Percentiles rank a stretch among this genome's conserved stretches.
Conservation (phyloP, 2,329 filamentous ascomycete genomes). For the Bipolaris bicolor region DNA sequence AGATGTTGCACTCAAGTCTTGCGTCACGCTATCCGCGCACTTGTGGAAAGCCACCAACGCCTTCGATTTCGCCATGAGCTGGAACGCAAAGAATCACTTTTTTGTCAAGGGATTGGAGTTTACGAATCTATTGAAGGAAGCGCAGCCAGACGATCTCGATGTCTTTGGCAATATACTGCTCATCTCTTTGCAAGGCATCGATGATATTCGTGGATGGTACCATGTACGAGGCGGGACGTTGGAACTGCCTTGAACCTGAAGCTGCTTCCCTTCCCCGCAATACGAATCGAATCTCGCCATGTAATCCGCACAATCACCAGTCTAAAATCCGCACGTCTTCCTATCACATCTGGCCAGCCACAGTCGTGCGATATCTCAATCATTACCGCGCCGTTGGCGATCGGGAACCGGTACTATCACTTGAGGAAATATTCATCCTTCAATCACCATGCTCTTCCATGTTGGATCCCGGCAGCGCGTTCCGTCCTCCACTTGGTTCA, state of each 20-base stretch:
- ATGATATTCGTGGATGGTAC: slow-evolving; percentile 42
- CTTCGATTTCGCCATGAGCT: slow-evolving; percentile 41
- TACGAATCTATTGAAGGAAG: slow-evolving; percentile 28
- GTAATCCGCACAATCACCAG: background rate
- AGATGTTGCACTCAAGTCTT: slow-evolving; percentile 13
- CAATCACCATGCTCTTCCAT: slow-evolving; percentile 6
- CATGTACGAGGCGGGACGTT: slow-evolving; percentile 27
- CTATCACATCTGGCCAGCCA: background rate
- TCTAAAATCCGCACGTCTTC: background rate
- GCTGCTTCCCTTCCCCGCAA: background rate
- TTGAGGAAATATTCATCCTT: slow-evolving; percentile 5
- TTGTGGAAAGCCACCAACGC: slow-evolving; percentile 40
- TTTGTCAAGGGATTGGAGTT: slow-evolving; percentile 40
- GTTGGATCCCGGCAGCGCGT: slow-evolving; percentile 5
- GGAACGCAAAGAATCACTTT: slow-evolving; percentile 40
- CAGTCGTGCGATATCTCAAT: background rate
- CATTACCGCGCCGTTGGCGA: background rate
- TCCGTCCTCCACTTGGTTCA: too few species aligned
- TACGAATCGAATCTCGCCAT: background rate
- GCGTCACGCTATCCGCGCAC: slow-evolving; percentile 35
- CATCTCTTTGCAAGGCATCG: slow-evolving; percentile 33
- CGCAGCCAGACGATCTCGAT: slow-evolving; percentile 37
- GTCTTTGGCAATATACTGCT: slow-evolving; percentile 39
- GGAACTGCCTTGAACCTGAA: background rate
- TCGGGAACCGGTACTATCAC: slow-evolving; percentile 11